Percentiles rank a stretch among this genome's conserved stretches.
These are phyloP conservation scores for Actinomortierella ambigua DNA, from an alignment of 371 early-diverging fungal genomes.

Conservation along the genomic window DNA sequence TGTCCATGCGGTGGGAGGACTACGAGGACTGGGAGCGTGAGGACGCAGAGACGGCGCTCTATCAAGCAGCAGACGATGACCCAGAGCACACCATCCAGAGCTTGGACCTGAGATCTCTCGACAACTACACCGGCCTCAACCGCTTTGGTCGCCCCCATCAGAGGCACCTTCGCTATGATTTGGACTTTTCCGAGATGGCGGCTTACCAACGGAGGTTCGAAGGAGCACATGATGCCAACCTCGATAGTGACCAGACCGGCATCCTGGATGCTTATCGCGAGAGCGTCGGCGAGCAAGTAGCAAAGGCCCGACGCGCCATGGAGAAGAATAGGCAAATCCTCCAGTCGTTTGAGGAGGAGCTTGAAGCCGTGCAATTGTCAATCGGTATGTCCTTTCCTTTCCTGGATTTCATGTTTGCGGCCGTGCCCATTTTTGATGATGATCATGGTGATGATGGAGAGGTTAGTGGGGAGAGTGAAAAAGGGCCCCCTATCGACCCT, in stretches of 20 bases:
- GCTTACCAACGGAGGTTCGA: conserved; percentile 32
- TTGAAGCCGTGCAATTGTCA: conserved; percentile 27
- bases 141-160: neutral
- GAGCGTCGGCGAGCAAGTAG: conserved; percentile 31
- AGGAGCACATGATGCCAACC: conserved; percentile 26
- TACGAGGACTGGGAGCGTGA: conserved; percentile 24
- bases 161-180: neutral
- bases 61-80: conserved; percentile 1
- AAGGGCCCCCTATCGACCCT: too few species aligned
- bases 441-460: neutral
- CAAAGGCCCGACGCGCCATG: conserved; percentile 33
- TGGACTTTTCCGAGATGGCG: neutral
- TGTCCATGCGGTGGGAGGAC: conserved; percentile 39
- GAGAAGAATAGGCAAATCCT: conserved; percentile 26
- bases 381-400: conserved; percentile 17
- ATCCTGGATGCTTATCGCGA: neutral
- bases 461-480: too few species aligned
- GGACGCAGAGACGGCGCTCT: conserved; percentile 12
- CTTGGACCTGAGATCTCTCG: neutral
- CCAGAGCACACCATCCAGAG: neutral
- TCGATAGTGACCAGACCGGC: neutral
- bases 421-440: neutral
- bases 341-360: conserved; percentile 35
- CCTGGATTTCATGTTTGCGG: neutral
- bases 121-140: neutral